Conservation (phyloP, 108 stramenopile species). For the Skeletonema costatum region DNA sequence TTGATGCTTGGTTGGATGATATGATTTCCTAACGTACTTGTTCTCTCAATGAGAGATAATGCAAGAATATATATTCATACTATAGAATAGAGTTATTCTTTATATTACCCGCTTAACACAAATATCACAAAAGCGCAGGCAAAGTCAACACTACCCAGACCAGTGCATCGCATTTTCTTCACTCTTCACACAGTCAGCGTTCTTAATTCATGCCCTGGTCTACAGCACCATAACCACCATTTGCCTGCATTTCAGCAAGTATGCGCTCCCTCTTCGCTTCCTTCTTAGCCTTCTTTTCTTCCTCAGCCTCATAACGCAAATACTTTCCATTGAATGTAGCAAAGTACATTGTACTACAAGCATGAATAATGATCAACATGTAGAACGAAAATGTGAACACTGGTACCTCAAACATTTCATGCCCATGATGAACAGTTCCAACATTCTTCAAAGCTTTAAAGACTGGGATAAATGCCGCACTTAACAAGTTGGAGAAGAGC, state of each 20-base stretch:
- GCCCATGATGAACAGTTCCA: constrained; percentile 43
- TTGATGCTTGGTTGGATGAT: constrained; percentile 39
- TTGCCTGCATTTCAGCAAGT: constrained; percentile 1
- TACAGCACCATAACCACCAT: constrained; percentile 21
- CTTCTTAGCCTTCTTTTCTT: constrained; percentile 55
- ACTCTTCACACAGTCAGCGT: not conserved
- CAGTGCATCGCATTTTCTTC: too few species aligned
- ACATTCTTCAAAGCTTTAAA: constrained; percentile 84
- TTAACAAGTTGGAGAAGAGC: constrained; percentile 86
- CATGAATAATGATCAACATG: constrained; percentile 80
- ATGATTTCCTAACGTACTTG: constrained; percentile 26
- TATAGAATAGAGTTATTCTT: not conserved
- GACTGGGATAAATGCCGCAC: constrained; percentile 85
- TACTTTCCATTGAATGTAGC: constrained; percentile 89
- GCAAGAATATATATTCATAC: not conserved
- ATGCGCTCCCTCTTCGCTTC: constrained; percentile 9
- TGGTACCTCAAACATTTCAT: constrained; percentile 59
- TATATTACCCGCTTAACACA: not conserved
- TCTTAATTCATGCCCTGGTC: not conserved
- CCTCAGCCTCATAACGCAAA: constrained; percentile 80
- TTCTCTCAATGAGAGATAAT: not conserved
- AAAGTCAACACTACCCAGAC: not conserved
- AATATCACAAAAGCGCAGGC: not conserved
- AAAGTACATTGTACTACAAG: constrained; percentile 79
- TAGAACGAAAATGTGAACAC: constrained; percentile 89